phyloP scores from a whole-genome alignment of 495 filamentous ascomycete genomes.

The Schizothecium vesticola region DNA sequence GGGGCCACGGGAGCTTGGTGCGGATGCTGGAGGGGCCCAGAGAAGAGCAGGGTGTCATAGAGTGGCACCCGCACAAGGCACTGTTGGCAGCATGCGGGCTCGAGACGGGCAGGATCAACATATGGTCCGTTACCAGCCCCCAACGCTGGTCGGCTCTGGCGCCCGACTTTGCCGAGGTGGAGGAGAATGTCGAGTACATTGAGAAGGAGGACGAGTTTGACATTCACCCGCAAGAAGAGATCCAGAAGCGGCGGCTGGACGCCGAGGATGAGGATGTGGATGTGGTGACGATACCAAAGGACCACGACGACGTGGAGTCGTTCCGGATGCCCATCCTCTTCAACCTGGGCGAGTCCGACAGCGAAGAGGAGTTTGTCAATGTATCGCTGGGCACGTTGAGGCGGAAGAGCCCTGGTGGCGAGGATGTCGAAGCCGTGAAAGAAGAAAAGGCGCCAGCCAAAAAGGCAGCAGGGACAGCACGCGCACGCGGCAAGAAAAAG shows the following conservation, averaged over 20 bases:
- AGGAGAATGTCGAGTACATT: conserved; percentile 95
- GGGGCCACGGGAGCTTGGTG: conserved; percentile 84
- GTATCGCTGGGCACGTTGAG: conserved; percentile 81
- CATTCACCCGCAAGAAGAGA: conserved; percentile 90
- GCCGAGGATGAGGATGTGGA: conserved; percentile 83
- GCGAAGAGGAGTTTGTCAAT: conserved; percentile 83
- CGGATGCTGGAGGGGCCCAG: conserved; percentile 94
- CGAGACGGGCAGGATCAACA: conserved; percentile 81
- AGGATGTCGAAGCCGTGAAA: conserved; percentile 31
- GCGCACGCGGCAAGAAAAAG: conserved; percentile 19
- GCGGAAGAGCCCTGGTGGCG: conserved; percentile 56
- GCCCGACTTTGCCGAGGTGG: conserved; percentile 94
- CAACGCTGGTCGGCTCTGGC: conserved; percentile 96
- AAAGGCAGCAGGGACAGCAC: conserved; percentile 28
- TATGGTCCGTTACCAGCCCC: conserved; percentile 87
- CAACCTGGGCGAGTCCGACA: conserved; percentile 66
- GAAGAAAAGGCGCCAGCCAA: conserved; percentile 30
- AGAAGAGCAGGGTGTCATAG: conserved; percentile 89
- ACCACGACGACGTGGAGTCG: conserved; percentile 49
- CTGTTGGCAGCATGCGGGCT: conserved; percentile 84
- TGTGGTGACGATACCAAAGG: conserved; percentile 67
- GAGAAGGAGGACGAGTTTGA: conserved; percentile 97
- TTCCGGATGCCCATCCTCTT: conserved; percentile 87
- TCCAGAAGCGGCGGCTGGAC: conserved; percentile 83
- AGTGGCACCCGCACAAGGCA: conserved; percentile 93